A percentile compares a stretch with the other conserved stretches of the same genome.
Conservation (phyloP, 495 filamentous ascomycete genomes). For the Aspergillus baeticus region DNA sequence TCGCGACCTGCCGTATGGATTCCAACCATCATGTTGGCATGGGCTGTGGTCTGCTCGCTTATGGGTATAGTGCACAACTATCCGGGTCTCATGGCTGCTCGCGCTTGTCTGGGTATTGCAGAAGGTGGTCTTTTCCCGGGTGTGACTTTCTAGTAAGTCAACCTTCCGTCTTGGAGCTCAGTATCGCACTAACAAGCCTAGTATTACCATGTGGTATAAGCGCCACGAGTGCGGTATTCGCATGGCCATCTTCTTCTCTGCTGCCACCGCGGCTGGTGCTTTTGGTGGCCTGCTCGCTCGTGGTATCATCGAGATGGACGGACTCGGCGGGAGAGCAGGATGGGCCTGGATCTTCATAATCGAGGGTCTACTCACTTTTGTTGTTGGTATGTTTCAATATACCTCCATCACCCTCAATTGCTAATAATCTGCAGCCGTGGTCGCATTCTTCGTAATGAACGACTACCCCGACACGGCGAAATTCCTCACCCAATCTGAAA, state of each 20-base stretch:
- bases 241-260: conserved; percentile 19
- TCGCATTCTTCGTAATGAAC: conserved; percentile 15
- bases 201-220: conserved; percentile 19
- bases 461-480: conserved; percentile 18
- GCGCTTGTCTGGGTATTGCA: conserved; percentile 8
- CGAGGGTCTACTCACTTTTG: conserved; percentile 13
- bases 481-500: conserved; percentile 9
- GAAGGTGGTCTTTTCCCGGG: conserved; percentile 16
- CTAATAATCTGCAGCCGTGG: conserved; percentile 2
- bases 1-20: conserved; percentile 15
- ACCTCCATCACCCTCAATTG: not conserved
- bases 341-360: conserved; percentile 18
- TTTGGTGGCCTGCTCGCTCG: conserved; percentile 15
- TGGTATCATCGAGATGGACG: conserved; percentile 13
- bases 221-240: conserved; percentile 14
- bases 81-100: conserved; percentile 2
- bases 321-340: conserved; percentile 1
- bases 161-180: not conserved
- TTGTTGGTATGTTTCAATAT: conserved; percentile 2
- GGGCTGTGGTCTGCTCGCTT: conserved; percentile 8
- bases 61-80: conserved; percentile 15
- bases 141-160: conserved; percentile 14
- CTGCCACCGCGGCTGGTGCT: conserved; percentile 13
- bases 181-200: not conserved
- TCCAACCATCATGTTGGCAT: conserved; percentile 15